phyloP scores from a whole-genome alignment of 495 filamentous ascomycete genomes.

The Penicillium ochrochloron region DNA sequence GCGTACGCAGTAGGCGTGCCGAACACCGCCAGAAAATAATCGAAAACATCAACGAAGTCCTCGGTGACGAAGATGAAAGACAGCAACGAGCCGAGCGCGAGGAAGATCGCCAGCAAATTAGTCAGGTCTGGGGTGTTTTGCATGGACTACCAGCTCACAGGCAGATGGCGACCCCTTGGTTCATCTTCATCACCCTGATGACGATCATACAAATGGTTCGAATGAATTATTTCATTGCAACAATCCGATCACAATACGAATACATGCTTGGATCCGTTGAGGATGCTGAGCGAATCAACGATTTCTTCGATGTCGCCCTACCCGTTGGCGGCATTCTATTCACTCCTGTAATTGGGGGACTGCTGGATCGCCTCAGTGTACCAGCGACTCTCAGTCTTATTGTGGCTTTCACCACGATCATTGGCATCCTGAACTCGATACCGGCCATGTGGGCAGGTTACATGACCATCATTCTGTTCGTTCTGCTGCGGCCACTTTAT shows the following conservation, averaged over 20 bases:
- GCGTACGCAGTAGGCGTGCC: conserved; percentile 61
- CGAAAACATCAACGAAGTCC: conserved; percentile 68
- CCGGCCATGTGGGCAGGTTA: conserved; percentile 75
- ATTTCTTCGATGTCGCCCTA: conserved; percentile 89
- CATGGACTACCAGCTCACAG: conserved; percentile 72
- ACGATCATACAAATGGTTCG: conserved; percentile 94
- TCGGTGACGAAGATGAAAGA: conserved; percentile 60
- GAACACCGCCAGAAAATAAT: conserved; percentile 65
- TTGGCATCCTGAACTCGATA: conserved; percentile 79
- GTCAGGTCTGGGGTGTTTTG: conserved; percentile 76
- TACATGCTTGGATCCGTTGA: conserved; percentile 66
- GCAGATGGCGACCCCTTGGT: conserved; percentile 87
- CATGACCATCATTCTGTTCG: conserved; percentile 77
- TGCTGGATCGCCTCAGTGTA: conserved; percentile 75
- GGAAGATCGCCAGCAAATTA: conserved; percentile 55
- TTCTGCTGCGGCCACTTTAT: conserved; percentile 53
- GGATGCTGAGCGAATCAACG: conserved; percentile 71
- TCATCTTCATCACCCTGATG: conserved; percentile 86
- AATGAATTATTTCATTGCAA: conserved; percentile 98
- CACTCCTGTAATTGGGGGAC: conserved; percentile 81
- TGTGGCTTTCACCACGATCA: conserved; percentile 72
- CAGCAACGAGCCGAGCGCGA: conserved; percentile 54
- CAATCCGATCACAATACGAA: conserved; percentile 81
- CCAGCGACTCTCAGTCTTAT: conserved; percentile 69
- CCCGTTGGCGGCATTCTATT: conserved; percentile 81